Base-by-base conservation (phyloP, 371 early-diverging fungal species). In the Mucor ambiguus region DNA sequence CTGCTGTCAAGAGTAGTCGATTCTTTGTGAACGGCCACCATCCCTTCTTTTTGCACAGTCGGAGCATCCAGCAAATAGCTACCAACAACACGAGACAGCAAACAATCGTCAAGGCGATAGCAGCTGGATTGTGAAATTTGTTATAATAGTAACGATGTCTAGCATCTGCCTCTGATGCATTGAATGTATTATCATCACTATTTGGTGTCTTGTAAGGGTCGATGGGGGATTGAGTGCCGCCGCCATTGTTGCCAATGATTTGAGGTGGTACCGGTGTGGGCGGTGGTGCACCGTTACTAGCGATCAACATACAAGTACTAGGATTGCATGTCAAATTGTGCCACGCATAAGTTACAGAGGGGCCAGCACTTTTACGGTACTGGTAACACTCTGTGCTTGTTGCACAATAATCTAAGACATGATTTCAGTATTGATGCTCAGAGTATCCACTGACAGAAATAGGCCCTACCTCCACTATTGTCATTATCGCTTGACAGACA, bases 301-400 rank as follows among this genome's bases (percentile, higher is more conserved):
- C 68, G 18, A 62, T 67, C n/a, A 79, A 26, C 57, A 73, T 61
- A 43, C 80, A 79, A 12, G 66, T 77, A 3, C 32, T 52, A 4
- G 77, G 73, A 41, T 79, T 73, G 44, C 80, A 79, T 22, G 77
- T 79, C 63, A 79, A 58, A 55, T 73, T 79, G 37, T 79, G 75
- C 80, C 77, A 79, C 28, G 75, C 58, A 58, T 75, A 68, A 9
- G 67, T 75, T 2, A 69, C 67, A 1, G 75, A 67, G 4, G 71
- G 61, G 2, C 69, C 73, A 52, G 54, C 44, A 38, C 55, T 69
- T 67, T 71, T 72, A 1, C 71, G 73, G 56, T 79, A 79, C 48
- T 79, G 80, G 56, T 77, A 79, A 46, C 80, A 79, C 58, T 79
- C 75, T 24, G 72, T 63, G 29, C 75, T 73, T 28, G 80, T 79